Evolutionary conservation across 306 rosid species (phyloP), one percentile per base, ranked within the genome.

Genomic region (Malus domestica): DNA sequence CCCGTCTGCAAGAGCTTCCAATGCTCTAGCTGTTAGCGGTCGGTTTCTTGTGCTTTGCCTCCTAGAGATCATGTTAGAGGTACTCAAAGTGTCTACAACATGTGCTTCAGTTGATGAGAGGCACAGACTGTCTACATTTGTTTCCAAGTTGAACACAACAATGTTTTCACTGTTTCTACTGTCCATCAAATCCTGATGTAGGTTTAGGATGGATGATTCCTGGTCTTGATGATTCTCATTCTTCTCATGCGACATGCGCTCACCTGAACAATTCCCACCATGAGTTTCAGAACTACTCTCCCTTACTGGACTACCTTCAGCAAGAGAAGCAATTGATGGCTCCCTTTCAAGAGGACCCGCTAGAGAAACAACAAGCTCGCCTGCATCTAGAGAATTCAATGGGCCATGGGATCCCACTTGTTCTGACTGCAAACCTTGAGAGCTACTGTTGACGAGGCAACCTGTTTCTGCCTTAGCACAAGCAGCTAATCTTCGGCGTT

Each of bases 1-100:
- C 46, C 91, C 90, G 71, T 85, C 86, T 44, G 87, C 89, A 29
- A 89, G 76, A 79, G 91, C 88, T 84, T 93, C 97, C 82, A 89
- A 71, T 2, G 92, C 96, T 89, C 85, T 87, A 73, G 84, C 38
- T 3, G 93, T 93, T 80, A 88, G 86, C 5, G 96, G 96, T 72
- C 93, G 88, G 52, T 82, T 89, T 77, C 97, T 87, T 16, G 86
- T 90, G 93, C 97, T 83, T 61, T 88, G 93, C 81, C 96, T 89
- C 88, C 94, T 80, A 3, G 84, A 73, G 78, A 51, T 84, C 58
- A 74, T 72, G 71, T 51, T 72, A 67, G 81, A 76, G 75, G 71
- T 66, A 62, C 33, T 60, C 77, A 62, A 23, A 59, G 85, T n/a
- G 45, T 80, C 80, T 1, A 71, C 65, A 68, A 67, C 73, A 40